phyloP scores from a whole-genome alignment of 345 rosid species.

The Eucalyptus brandiana region DNA sequence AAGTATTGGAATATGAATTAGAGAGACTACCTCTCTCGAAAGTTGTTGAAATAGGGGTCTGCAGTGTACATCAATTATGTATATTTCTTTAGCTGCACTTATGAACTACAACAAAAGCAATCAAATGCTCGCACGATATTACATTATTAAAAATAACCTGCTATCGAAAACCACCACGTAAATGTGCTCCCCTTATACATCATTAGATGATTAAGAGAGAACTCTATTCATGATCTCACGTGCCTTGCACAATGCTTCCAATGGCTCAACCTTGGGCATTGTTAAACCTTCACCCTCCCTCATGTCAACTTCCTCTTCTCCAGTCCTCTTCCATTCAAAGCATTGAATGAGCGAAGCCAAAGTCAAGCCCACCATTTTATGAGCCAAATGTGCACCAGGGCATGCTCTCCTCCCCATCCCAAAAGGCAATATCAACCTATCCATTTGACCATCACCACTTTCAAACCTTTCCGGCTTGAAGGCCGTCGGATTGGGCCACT shows the following conservation, averaged over 20 bases:
- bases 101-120: not conserved
- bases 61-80: not conserved
- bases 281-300: conserved; percentile 25
- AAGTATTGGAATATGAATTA: not conserved
- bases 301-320: conserved; percentile 28
- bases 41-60: not conserved
- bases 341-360: conserved; percentile 39
- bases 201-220: not conserved
- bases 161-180: not conserved
- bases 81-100: not conserved
- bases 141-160: not conserved
- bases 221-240: not conserved
- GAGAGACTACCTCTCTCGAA: not conserved
- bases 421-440: not conserved
- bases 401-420: conserved; percentile 21
- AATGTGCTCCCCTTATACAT: not conserved
- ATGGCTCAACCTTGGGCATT: conserved; percentile 27
- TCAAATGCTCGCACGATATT: not conserved
- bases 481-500: not conserved
- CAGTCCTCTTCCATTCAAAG: conserved; percentile 41
- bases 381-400: conserved; percentile 10
- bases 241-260: conserved; percentile 22
- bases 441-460: not conserved
- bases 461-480: not conserved
- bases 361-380: conserved; percentile 1